These are phyloP conservation scores for Anacardium occidentale DNA, from an alignment of 345 rosid species.

Conservation along the genomic window DNA sequence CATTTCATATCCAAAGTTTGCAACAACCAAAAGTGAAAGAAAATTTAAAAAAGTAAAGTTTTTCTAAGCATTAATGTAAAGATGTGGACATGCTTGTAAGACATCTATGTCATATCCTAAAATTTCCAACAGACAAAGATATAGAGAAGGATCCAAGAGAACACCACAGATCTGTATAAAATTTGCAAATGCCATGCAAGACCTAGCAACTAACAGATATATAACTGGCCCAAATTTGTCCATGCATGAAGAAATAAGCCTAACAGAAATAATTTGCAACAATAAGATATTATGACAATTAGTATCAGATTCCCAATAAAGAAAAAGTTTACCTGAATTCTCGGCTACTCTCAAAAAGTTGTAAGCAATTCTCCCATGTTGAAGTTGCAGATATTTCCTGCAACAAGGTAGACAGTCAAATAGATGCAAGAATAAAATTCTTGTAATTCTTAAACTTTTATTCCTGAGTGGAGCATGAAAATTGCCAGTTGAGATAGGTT, in stretches of 20 bases:
- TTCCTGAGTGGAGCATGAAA: neutral
- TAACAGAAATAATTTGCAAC: conserved; percentile 6
- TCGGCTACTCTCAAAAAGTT: conserved; percentile 64
- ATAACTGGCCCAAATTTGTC: conserved; percentile 9
- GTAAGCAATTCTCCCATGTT: conserved; percentile 74
- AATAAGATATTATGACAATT: conserved; percentile 5
- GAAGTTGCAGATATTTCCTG: conserved; percentile 82
- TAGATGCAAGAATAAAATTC: conserved; percentile 22
- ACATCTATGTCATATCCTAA: neutral
- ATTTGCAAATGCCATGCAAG: neutral
- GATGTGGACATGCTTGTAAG: neutral
- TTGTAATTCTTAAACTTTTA: conserved; percentile 24
- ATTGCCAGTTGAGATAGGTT: conserved; percentile 13
- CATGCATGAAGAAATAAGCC: conserved; percentile 14
- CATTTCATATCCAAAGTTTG: neutral
- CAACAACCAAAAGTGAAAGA: neutral
- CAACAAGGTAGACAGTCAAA: conserved; percentile 28
- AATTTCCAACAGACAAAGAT: conserved; percentile 2
- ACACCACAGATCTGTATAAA: neutral
- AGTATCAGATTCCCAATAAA: neutral
- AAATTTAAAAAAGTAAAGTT: neutral
- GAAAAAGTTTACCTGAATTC: conserved; percentile 64
- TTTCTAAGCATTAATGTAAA: neutral
- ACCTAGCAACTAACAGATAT: neutral
- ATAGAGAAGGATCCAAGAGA: neutral